Conservation (phyloP, 2,329 filamentous ascomycete genomes). For the Aureobasidium sp. region DNA sequence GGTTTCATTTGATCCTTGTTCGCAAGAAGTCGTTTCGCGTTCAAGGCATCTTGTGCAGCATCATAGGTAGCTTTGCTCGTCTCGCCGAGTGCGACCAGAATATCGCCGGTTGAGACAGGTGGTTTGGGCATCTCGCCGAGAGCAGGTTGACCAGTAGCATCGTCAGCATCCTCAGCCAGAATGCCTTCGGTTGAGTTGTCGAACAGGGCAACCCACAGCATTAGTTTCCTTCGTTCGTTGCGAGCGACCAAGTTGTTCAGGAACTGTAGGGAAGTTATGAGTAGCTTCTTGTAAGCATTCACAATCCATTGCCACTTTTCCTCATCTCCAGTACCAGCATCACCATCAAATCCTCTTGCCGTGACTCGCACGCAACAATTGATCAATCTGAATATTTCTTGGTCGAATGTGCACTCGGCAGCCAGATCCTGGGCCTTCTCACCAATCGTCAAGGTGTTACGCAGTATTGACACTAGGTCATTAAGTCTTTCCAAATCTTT, state of each 20-base stretch:
- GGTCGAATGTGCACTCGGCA: conserved; percentile 52
- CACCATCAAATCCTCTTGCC: conserved; percentile 57
- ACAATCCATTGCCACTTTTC: conserved; percentile 60
- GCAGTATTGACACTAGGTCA: conserved; percentile 53
- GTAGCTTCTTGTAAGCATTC: conserved; percentile 57
- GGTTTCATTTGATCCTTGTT: conserved; percentile 13
- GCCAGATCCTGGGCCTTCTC: conserved; percentile 57
- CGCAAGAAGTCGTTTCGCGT: conserved; percentile 12
- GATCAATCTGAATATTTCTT: conserved; percentile 54
- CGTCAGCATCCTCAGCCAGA: conserved; percentile 11
- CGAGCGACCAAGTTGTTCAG: conserved; percentile 59
- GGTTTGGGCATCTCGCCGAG: conserved; percentile 14
- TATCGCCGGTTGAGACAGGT: conserved; percentile 15
- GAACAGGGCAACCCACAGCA: conserved; percentile 59
- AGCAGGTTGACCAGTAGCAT: not conserved
- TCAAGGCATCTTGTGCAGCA: conserved; percentile 13
- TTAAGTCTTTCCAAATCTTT: conserved; percentile 58
- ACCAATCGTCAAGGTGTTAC: conserved; percentile 55
- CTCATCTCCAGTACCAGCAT: conserved; percentile 54
- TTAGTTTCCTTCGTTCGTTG: conserved; percentile 58
- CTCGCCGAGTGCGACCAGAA: conserved; percentile 16
- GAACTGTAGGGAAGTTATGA: conserved; percentile 60
- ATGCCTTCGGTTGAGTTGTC: conserved; percentile 30
- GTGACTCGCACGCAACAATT: conserved; percentile 59
- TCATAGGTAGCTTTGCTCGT: conserved; percentile 10